Evolutionary conservation across 2,329 filamentous ascomycete species (phyloP), one percentile per base, ranked within the genome.

Genomic region (Lachnellula hyalina): DNA sequence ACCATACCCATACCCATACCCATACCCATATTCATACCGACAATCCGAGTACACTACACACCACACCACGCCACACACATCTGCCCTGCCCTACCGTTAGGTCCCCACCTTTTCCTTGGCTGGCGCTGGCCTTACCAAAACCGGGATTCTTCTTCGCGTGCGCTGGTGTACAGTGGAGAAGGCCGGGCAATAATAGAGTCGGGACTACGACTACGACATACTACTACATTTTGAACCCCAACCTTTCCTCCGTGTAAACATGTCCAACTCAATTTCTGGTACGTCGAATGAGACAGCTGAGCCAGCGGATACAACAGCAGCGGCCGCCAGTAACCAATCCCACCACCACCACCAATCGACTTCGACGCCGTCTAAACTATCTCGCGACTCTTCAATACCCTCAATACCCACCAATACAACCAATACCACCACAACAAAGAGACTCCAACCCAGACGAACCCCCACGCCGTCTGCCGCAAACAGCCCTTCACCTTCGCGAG

Each of bases 401-500:
- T 63, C 62, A 45, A 49, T 57, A 49, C 48, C 56, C 15, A 47
- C 63, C n/a, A 44, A 40, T 40, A 15, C 7, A 8, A 28, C 28
- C 28, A 28, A 9, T 9, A 28, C 28, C 28, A 21, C 41, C 41
- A 19, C 44, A 47, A 50, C 62, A 49, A 68, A 61, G 54, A 67
- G 63, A 53, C 35, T 65, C 45, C 65, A 60, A 51, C 53, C 63
- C 23, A 61, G 60, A 51, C 58, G 65, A 51, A 47, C 56, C 3
- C 44, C 44, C 23, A 46, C 44, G 28, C 53, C 70, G 5, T 76
- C 75, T 8, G 67, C 72, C 19, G 67, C 72, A 45, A 74, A 71
- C 61, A 77, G 76, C n/a, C 71, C 72, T 50, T 66, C 70, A 55
- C 73, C 75, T 47, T 79, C 77, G 35, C 73, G 76, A 58, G 77